Percentiles rank a stretch among this genome's conserved stretches.
phyloP scores from a whole-genome alignment of 257 asterid species.

The Solanum lycopersicoides region DNA sequence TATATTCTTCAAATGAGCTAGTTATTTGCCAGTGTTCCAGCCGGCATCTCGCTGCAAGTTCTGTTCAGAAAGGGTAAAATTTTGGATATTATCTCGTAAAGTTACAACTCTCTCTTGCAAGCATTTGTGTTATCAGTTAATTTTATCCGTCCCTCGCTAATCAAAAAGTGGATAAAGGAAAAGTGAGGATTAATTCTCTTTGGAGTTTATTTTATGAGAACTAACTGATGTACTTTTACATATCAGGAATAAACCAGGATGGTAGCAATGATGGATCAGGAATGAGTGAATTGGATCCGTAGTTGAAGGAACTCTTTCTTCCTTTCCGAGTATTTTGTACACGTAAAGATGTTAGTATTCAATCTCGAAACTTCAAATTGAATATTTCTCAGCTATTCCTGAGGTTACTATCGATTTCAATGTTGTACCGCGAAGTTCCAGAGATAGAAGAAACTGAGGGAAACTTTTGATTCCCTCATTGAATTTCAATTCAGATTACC shows the following conservation, averaged over 20 bases:
- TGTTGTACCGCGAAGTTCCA: neutral
- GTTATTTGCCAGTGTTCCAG: neutral
- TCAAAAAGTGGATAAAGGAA: no score
- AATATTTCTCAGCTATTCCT: no score
- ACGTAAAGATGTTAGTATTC: slow-evolving; percentile 36
- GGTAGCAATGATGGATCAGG: slow-evolving; percentile 2
- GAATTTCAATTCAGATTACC: neutral
- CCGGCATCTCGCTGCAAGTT: neutral
- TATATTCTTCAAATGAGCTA: neutral
- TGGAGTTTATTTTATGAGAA: neutral
- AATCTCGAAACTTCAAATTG: neutral
- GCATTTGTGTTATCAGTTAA: neutral
- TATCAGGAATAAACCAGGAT: slow-evolving; percentile 4
- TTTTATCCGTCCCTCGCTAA: neutral
- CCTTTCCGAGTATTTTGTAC: slow-evolving; percentile 32
- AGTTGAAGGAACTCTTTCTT: slow-evolving; percentile 24
- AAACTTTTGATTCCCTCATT: neutral
- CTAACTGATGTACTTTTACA: neutral
- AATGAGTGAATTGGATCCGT: slow-evolving; percentile 4
- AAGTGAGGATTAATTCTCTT: neutral
- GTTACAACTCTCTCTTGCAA: neutral
- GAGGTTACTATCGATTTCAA: no score
- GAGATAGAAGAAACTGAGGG: neutral
- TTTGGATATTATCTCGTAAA: neutral
- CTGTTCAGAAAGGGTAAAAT: neutral